Percentiles rank a stretch among this genome's conserved stretches.
phyloP scores from a whole-genome alignment of 306 rosid species.

The barrel medic (Medicago truncatula) region MtrunA17r5.0-ANR NC_053045.1:34479501-34480000 shows the following conservation, averaged over 20 bases:
- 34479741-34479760: background rate
- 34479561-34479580: background rate
- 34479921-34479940: no score
- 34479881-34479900: no score
- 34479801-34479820: background rate
- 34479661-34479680: conserved; percentile 3
- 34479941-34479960: no score
- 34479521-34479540: conserved; percentile 5
- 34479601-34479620: conserved; percentile 27
- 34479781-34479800: background rate
- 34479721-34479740: background rate
- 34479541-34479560: conserved; percentile 18
- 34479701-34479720: background rate
- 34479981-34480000: no score
- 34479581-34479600: conserved; percentile 25
- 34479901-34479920: no score
- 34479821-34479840: no score
- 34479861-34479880: no score
- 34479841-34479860: no score
- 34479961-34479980: no score
- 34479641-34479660: background rate
- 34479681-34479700: background rate
- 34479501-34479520: conserved; percentile 40
- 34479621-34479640: conserved; percentile 3
- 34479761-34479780: background rate